Base-by-base conservation (phyloP, 129 eudicot species). In the Centella asiatica region DNA sequence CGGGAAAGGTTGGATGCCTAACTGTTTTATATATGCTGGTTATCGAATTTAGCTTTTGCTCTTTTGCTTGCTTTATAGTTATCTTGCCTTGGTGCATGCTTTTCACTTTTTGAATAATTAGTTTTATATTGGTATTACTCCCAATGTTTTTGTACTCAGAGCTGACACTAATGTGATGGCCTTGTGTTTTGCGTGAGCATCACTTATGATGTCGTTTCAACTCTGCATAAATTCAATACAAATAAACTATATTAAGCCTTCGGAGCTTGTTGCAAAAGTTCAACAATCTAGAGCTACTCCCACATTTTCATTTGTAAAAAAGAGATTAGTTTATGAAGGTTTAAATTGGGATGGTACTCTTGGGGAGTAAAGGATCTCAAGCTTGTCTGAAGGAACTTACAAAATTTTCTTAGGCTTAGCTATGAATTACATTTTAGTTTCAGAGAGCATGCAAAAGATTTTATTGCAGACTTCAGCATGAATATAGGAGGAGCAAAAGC, bases 1-100 rank as follows among this genome's bases (percentile, higher is more conserved):
- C 85, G 23, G 97, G 97, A 80, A 89, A 89, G 95, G 95, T 85
- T 73, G 37, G 65, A 48, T 71, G 24, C 68, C 52, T 60, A 69
- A 57, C 65, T 60, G 66, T 34, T 58, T 13, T 50, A 47, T 26
- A 64, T 65, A 31, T 27, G 26, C n/a, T 36, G 18, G 31, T 51
- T 4, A 14, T 55, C 36, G 17, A 29, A 17, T 17, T 54, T 25
- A 55, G 42, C 11, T 55, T 28, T 54, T 55, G 11, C 44, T 57
- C 62, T n/a, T 29, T 14, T 3, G 10, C 46, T 22, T 2, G 4
- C 0, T 34, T 57, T 2, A 20, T 55, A 55, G 25, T 19, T 34
- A 7, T 34, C 12, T 4, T 17, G 2, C 22, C 36, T 22, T 10
- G 40, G 46, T 36, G 28, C 44, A 33, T 31, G 15, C 26, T 4